These are phyloP conservation scores for Leersia perrieri DNA, from an alignment of 176 grass and related monocot genomes.

Conservation along the genomic window DNA sequence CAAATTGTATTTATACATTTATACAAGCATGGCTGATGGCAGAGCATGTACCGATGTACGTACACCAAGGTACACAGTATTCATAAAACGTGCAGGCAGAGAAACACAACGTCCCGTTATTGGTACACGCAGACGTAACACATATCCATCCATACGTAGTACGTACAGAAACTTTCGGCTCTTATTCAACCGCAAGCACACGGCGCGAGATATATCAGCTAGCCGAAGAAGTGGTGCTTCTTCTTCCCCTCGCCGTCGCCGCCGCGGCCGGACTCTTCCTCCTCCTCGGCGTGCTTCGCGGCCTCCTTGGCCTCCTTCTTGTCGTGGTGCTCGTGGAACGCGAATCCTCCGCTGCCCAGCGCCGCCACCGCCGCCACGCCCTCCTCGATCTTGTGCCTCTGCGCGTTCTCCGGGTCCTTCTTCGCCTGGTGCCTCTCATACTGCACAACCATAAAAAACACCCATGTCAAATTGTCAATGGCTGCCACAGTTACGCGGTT, in stretches of 20 bases:
- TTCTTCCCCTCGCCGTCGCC: conserved; percentile 56
- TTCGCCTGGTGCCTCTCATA: conserved; percentile 85
- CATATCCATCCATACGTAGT: not conserved
- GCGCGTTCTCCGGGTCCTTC: conserved; percentile 77
- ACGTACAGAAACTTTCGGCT: not conserved
- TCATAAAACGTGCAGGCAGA: too few species aligned
- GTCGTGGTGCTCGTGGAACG: conserved; percentile 82
- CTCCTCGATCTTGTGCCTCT: conserved; percentile 75
- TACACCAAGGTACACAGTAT: too few species aligned
- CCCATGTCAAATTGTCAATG: too few species aligned
- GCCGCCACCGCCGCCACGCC: conserved; percentile 56
- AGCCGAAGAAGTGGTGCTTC: conserved; percentile 69
- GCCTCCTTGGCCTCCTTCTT: conserved; percentile 60
- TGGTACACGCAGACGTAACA: not conserved
- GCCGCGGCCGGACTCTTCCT: conserved; percentile 22
- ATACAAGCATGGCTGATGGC: too few species aligned
- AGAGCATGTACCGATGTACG: too few species aligned
- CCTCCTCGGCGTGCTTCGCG: conserved; percentile 48
- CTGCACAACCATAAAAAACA: conserved; percentile 38
- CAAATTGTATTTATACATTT: too few species aligned
- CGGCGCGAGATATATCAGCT: too few species aligned
- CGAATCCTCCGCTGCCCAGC: conserved; percentile 60
- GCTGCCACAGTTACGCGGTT: not conserved
- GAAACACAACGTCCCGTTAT: too few species aligned
- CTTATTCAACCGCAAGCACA: not conserved